Evolutionary conservation across 2,329 filamentous ascomycete species (phyloP).

Genomic region (Colletotrichum plurivorum): DNA sequence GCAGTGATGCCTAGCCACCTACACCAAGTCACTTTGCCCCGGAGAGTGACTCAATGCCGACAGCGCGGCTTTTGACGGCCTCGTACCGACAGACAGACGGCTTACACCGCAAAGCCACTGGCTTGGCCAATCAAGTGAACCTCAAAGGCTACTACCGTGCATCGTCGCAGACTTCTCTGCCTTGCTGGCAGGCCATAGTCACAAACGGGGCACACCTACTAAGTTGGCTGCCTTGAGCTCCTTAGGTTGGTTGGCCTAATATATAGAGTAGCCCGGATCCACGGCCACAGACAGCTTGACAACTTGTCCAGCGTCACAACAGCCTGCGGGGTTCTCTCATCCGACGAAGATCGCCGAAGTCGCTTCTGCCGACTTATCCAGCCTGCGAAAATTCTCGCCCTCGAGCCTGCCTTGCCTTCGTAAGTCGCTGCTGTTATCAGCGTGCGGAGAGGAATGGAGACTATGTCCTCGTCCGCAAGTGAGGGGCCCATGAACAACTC

Average conservation of each 20-base stretch:
- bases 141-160: not conserved
- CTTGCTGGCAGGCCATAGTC: not conserved
- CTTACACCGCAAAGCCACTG: no score
- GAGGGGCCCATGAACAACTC: constrained; percentile 23
- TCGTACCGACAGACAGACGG: not conserved
- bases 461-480: constrained; percentile 6
- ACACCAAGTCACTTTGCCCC: not conserved
- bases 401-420: no score
- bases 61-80: not conserved
- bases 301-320: not conserved
- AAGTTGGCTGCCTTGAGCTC: not conserved
- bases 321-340: not conserved
- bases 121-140: not conserved
- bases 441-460: constrained; percentile 7
- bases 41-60: constrained; percentile 3
- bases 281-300: not conserved
- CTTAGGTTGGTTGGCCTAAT: not conserved
- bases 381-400: no score
- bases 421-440: no score
- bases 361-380: not conserved
- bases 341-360: not conserved
- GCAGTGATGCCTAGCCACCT: not conserved
- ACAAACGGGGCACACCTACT: not conserved
- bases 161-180: not conserved
- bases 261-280: not conserved